Conservation (phyloP, 148 eudicot genomes). For the Chenopodium quinoa region DNA sequence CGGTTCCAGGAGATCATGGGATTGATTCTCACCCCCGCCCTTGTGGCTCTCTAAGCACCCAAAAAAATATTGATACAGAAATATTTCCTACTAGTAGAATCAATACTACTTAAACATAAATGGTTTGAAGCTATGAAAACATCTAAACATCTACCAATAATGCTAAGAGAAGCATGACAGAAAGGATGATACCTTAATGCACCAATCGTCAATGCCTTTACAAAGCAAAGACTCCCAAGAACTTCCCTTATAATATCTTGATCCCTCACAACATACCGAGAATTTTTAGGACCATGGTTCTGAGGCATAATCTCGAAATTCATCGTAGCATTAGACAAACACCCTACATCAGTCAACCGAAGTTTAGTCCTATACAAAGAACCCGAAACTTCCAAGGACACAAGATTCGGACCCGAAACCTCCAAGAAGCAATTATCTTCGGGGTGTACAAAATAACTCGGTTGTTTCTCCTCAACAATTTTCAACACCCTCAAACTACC, state of each 20-base stretch:
- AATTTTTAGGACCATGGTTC: too few relatives aligned
- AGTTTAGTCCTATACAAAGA: slow-evolving; percentile 19
- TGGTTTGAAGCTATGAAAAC: background rate
- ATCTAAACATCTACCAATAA: background rate
- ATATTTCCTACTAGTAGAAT: background rate
- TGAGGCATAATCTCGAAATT: slow-evolving; percentile 7
- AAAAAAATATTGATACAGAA: background rate
- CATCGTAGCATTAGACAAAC: slow-evolving; percentile 24
- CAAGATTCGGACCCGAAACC: slow-evolving; percentile 27
- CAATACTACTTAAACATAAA: background rate
- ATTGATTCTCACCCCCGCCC: too few relatives aligned
- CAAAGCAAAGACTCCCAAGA: slow-evolving; percentile 29
- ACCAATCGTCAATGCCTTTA: slow-evolving; percentile 16
- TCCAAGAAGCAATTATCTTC: slow-evolving; percentile 10
- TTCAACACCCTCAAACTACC: slow-evolving; percentile 26
- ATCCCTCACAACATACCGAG: slow-evolving; percentile 15
- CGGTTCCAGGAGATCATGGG: too few relatives aligned
- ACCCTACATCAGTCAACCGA: slow-evolving; percentile 19
- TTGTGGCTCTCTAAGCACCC: too few relatives aligned
- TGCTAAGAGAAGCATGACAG: background rate
- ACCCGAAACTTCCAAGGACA: slow-evolving; percentile 27
- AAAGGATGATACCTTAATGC: slow-evolving; percentile 22
- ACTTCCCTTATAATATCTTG: slow-evolving; percentile 27
- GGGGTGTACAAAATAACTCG: background rate
- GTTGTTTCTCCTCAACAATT: slow-evolving; percentile 16